phyloP scores from a whole-genome alignment of 2,329 filamentous ascomycete genomes.

The Claviceps sp. region DNA sequence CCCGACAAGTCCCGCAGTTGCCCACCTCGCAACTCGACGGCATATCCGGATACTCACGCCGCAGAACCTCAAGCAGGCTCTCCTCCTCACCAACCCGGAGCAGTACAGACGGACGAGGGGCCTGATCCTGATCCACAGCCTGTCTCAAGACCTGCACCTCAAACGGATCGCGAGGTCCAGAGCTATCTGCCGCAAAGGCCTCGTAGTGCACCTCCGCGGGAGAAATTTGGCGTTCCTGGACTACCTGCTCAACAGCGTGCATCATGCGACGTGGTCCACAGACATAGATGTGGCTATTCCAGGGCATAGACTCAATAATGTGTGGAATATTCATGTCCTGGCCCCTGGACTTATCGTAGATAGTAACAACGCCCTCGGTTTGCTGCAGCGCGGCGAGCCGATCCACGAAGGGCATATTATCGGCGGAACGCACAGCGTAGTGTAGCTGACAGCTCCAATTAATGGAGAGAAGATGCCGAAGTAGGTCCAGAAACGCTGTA shows the following conservation, averaged over 20 bases:
- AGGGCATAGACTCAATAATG: conserved; percentile 32
- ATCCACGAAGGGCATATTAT: conserved; percentile 42
- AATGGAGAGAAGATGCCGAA: conserved; percentile 27
- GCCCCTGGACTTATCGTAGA: conserved; percentile 40
- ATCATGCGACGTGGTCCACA: conserved; percentile 47
- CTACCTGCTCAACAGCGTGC: conserved; percentile 31
- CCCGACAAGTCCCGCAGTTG: conserved; percentile 39
- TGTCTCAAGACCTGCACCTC: conserved; percentile 36
- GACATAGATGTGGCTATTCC: conserved; percentile 46
- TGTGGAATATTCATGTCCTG: conserved; percentile 39
- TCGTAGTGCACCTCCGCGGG: conserved; percentile 46
- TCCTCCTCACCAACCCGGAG: conserved; percentile 35
- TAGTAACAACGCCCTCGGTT: conserved; percentile 21
- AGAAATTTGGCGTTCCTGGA: conserved; percentile 27
- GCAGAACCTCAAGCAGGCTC: conserved; percentile 35
- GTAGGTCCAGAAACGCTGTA: conserved; percentile 45
- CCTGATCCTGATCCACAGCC: conserved; percentile 10
- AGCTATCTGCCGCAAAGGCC: conserved; percentile 38
- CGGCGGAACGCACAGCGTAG: conserved; percentile 39
- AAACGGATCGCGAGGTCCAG: conserved; percentile 40
- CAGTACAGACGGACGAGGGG: conserved; percentile 9
- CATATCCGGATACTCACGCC: conserved; percentile 27
- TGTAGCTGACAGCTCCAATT: conserved; percentile 41
- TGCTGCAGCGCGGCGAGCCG: conserved; percentile 26
- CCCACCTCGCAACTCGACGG: conserved; percentile 39